Percentiles rank a stretch among this genome's conserved stretches.
Evolutionary conservation across 2,329 filamentous ascomycete species (phyloP).

Genomic region (Beauveria australis): DNA sequence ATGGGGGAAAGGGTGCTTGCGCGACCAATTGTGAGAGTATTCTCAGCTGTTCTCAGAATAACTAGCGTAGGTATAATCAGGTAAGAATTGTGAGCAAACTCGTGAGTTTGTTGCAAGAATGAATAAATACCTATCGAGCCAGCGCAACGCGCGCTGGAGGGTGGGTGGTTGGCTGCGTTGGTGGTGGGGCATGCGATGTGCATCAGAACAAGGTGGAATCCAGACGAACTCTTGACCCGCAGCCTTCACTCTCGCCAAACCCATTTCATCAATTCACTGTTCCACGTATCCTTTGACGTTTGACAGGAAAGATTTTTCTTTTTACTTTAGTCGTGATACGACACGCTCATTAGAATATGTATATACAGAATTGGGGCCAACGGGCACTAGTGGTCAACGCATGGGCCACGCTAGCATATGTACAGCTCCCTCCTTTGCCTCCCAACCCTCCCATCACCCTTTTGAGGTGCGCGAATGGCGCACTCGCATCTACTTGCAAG

Average conservation of each 20-base stretch:
- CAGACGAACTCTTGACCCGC: slow-evolving; percentile 2
- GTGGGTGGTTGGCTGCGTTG: neutral
- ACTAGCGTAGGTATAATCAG: neutral
- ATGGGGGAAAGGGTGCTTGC: neutral
- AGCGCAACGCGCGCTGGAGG: neutral
- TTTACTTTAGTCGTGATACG: neutral
- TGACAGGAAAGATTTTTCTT: neutral
- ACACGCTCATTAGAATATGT: neutral
- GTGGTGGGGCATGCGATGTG: neutral
- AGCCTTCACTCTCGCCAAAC: neutral
- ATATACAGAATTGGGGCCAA: neutral
- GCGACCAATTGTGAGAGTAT: neutral
- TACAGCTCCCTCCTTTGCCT: neutral
- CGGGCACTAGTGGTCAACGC: neutral
- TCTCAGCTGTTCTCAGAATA: neutral
- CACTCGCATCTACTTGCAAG: slow-evolving; percentile 5
- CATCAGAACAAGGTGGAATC: slow-evolving; percentile 5
- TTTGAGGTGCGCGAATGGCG: too few relatives aligned
- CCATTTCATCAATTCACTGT: neutral
- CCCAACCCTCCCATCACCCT: too few relatives aligned
- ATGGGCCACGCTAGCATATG: neutral
- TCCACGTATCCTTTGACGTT: neutral
- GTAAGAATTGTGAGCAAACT: neutral
- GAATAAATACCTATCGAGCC: neutral
- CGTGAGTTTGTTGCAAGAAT: neutral